These are phyloP conservation scores for Luzula sylvatica DNA, from an alignment of 176 grass and related monocot genomes.

Conservation along the genomic window DNA sequence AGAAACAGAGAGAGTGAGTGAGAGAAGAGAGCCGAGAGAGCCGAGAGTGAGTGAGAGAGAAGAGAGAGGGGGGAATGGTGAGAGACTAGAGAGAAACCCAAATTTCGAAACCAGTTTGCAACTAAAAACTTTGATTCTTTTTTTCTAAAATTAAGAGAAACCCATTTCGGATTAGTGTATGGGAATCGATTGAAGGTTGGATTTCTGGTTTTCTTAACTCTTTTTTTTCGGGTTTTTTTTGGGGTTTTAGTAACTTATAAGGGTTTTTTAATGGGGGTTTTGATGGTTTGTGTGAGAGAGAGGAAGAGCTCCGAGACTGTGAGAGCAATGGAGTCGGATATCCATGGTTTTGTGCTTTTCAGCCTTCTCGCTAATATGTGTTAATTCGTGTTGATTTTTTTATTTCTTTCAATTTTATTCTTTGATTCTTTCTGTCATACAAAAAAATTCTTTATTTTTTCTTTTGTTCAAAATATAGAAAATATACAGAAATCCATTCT, in stretches of 20 bases:
- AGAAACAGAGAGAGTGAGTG: background rate
- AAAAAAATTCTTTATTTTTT: slow-evolving; percentile 30
- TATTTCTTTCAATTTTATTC: slow-evolving; percentile 31
- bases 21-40: slow-evolving; percentile 24
- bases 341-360: slow-evolving; percentile 32
- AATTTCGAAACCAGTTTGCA: slow-evolving; percentile 14
- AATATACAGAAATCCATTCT: slow-evolving; percentile 24
- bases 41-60: slow-evolving; percentile 36
- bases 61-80: slow-evolving; percentile 22
- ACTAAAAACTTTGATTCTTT: slow-evolving; percentile 1
- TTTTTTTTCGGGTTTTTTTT: background rate
- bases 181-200: slow-evolving; percentile 6
- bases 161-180: background rate
- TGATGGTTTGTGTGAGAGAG: slow-evolving; percentile 21
- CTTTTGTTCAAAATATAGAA: slow-evolving; percentile 49
- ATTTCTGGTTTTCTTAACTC: background rate
- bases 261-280: slow-evolving; percentile 29
- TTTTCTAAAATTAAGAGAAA: slow-evolving; percentile 21
- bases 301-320: slow-evolving; percentile 21
- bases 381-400: slow-evolving; percentile 31
- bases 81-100: slow-evolving; percentile 27
- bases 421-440: slow-evolving; percentile 91
- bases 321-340: slow-evolving; percentile 42
- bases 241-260: slow-evolving; percentile 1
- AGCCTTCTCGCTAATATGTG: slow-evolving; percentile 18